A percentile compares a stretch with the other conserved stretches of the same genome.
These are phyloP conservation scores for Eutrema heterophyllum DNA, from an alignment of 345 rosid genomes.

Conservation along the genomic window DNA sequence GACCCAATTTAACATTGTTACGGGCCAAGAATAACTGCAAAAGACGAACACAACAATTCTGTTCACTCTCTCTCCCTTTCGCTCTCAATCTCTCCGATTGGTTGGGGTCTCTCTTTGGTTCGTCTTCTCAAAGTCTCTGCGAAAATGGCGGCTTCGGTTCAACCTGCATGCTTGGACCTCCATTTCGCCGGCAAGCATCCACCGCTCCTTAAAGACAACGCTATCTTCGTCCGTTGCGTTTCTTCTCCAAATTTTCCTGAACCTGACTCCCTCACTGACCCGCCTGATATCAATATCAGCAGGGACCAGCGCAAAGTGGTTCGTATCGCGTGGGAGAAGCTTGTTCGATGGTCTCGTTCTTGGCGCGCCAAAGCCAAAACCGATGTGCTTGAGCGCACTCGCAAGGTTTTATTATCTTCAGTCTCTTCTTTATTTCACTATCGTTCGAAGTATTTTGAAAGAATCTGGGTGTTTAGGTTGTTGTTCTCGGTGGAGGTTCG, in stretches of 20 bases:
- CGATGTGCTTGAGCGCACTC: conserved; percentile 72
- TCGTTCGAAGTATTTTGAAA: not conserved
- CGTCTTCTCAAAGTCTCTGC: conserved; percentile 19
- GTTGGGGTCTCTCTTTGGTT: not conserved
- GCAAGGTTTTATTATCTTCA: conserved; percentile 44
- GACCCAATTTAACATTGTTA: not conserved
- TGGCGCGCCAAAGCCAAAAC: conserved; percentile 73
- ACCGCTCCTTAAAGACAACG: conserved; percentile 14
- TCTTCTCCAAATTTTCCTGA: conserved; percentile 22
- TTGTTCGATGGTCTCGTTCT: conserved; percentile 88
- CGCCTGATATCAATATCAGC: conserved; percentile 29
- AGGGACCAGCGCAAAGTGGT: conserved; percentile 63
- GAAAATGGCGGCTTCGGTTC: conserved; percentile 39
- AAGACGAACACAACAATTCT: not conserved
- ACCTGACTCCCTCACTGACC: conserved; percentile 7
- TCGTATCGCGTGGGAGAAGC: conserved; percentile 83
- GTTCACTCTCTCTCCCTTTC: not conserved
- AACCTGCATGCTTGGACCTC: conserved; percentile 35
- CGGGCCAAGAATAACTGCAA: conserved; percentile 16
- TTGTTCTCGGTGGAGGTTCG: conserved; percentile 96
- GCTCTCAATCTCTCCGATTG: conserved; percentile 15
- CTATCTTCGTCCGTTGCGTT: conserved; percentile 27
- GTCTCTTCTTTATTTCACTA: not conserved
- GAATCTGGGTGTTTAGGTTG: conserved; percentile 54
- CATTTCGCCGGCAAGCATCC: conserved; percentile 27